Evolutionary conservation across 331 rosid species (phyloP), one percentile per base, ranked within the genome.

Genomic region (Prunus yedoensis): DNA sequence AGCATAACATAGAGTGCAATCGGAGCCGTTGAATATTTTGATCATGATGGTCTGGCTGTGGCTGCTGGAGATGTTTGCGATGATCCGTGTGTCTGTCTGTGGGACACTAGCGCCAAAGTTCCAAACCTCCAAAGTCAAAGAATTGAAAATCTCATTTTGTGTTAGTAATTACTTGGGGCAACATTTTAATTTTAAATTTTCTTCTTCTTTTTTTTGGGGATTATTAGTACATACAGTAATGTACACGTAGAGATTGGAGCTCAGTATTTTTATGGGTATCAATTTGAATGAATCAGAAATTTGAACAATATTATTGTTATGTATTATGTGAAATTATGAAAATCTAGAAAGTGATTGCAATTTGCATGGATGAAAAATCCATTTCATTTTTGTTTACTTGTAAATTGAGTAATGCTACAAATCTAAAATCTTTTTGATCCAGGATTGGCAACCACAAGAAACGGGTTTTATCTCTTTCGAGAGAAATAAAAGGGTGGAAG

Each of bases 1-100:
- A 52, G 51, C 6, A 23, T 21, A 43, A 10, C 21, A 3, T 9
- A 71, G 16, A 51, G 50, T 32, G 56, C 77, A 67, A 71, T 76
- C 84, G 21, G 69, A 64, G 84, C 78, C 84, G 80, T 75, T 52
- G 47, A 61, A 69, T 74, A 18, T 53, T 53, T 52, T 54, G 58
- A 68, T 35, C 20, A 3, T 8, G 66, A 21, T 67, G 79, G 49
- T 59, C 59, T 61, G 20, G 15, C 10, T 23, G 54, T 20, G 15
- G n/a, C n/a, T n/a, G 53, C 80, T 52, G 80, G 75, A 20, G 41
- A 68, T 12, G 74, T 20, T 23, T 58, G 23, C 25, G 41, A 64
- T 41, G 66, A 14, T 43, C 18, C 50, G 30, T 6, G 2, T 6
- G 43, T 38, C 43, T 30, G 32, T 32, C 3, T 30, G 8, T 52